A percentile compares a stretch with the other conserved stretches of the same genome.
Conservation (phyloP, 768 basidiomycete genomes). For the Sistotremastrum suecicum region DNA sequence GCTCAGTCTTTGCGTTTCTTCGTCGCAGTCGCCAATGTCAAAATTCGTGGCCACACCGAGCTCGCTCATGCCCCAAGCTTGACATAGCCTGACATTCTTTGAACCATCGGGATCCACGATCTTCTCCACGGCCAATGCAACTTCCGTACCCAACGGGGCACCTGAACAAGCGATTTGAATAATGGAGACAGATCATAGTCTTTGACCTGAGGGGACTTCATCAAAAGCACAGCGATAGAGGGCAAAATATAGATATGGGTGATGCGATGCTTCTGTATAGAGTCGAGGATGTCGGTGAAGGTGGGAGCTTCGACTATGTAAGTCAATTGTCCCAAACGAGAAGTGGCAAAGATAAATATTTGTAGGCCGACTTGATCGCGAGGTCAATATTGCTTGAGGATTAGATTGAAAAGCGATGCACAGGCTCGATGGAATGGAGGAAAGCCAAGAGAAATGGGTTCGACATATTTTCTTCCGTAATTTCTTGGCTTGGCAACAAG, state of each 20-base stretch:
- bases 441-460: no score
- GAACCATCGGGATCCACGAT: slow-evolving; percentile 8
- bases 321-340: not conserved
- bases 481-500: no score
- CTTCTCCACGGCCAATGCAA: slow-evolving; percentile 13
- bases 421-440: no score
- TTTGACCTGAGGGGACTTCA: slow-evolving; percentile 18
- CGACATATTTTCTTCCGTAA: no score
- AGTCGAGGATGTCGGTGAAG: not conserved
- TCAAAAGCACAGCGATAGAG: slow-evolving; percentile 22
- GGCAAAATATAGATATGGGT: slow-evolving; percentile 14
- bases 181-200: slow-evolving; percentile 21
- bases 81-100: slow-evolving; percentile 4
- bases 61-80: slow-evolving; percentile 20
- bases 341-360: not conserved
- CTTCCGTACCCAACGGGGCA: slow-evolving; percentile 20
- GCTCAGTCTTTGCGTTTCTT: slow-evolving; percentile 6
- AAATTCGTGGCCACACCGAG: slow-evolving; percentile 14
- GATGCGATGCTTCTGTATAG: slow-evolving; percentile 1
- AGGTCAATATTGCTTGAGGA: no score
- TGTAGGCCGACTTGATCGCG: not conserved
- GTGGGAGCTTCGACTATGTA: not conserved
- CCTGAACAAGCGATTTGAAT: slow-evolving; percentile 20
- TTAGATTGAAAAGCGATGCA: no score
- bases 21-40: slow-evolving; percentile 7